phyloP scores from a whole-genome alignment of 768 basidiomycete genomes.

The Lepiota subincarnata region DNA sequence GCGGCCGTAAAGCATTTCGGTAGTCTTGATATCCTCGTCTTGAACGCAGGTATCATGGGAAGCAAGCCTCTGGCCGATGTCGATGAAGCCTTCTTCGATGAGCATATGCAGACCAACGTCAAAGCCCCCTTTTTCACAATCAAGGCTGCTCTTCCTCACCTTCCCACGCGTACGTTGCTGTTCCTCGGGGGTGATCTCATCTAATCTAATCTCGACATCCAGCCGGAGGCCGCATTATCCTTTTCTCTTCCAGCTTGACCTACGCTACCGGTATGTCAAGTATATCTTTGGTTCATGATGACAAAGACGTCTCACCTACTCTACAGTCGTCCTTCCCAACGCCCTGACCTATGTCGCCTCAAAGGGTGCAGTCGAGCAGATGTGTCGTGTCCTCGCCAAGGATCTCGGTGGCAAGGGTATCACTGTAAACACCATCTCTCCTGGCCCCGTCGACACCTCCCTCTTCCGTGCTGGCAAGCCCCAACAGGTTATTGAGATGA shows the following conservation, averaged over 20 bases:
- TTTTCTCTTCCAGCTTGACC: constrained; percentile 52
- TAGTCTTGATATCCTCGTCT: constrained; percentile 52
- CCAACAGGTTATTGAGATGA: constrained; percentile 37
- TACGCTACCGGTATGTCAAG: constrained; percentile 29
- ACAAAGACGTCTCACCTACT: background rate
- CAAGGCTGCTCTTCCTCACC: constrained; percentile 39
- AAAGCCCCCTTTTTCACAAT: constrained; percentile 56
- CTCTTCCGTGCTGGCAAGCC: constrained; percentile 55
- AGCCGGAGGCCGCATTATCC: constrained; percentile 54
- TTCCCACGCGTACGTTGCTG: constrained; percentile 37
- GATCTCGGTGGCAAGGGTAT: constrained; percentile 50
- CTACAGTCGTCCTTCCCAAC: constrained; percentile 38
- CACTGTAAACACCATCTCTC: constrained; percentile 55
- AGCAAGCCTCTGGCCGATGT: constrained; percentile 43
- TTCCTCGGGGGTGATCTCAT: background rate
- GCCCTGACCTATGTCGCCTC: constrained; percentile 49
- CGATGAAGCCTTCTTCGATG: constrained; percentile 50
- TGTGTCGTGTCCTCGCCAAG: constrained; percentile 53
- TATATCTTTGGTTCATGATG: background rate
- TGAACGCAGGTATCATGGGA: constrained; percentile 58
- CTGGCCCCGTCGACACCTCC: constrained; percentile 52
- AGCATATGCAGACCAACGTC: constrained; percentile 51
- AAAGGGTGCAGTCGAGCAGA: constrained; percentile 59
- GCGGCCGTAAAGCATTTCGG: constrained; percentile 47
- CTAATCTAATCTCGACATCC: background rate